phyloP scores from a whole-genome alignment of 2,329 filamentous ascomycete species.

The Colletotrichum musae region DNA sequence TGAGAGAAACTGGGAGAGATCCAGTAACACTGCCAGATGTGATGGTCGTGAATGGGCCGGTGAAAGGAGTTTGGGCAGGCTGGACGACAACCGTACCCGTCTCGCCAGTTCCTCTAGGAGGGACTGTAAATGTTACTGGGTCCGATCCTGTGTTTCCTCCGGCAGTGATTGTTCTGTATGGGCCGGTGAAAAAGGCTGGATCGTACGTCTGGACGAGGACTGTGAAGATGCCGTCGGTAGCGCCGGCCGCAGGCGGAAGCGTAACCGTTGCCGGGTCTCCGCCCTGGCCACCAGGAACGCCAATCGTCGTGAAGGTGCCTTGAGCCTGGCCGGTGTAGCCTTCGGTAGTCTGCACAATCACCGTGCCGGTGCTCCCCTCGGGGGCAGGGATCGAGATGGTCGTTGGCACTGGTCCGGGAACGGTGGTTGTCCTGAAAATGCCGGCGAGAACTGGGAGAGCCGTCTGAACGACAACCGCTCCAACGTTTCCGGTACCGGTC shows the following conservation, averaged over 20 bases:
- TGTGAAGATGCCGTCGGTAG: not conserved
- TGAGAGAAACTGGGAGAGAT: slow-evolving; percentile 26
- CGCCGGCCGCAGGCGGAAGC: slow-evolving; percentile 11
- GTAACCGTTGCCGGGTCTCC: slow-evolving; percentile 15
- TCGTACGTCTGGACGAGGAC: slow-evolving; percentile 22
- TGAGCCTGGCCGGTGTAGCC: slow-evolving; percentile 24
- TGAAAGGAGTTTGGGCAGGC: slow-evolving; percentile 22
- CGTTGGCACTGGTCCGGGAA: slow-evolving; percentile 20
- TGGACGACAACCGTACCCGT: slow-evolving; percentile 29
- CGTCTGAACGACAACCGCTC: slow-evolving; percentile 29
- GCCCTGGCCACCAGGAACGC: slow-evolving; percentile 18
- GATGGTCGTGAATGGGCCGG: slow-evolving; percentile 34
- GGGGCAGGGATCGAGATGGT: slow-evolving; percentile 27
- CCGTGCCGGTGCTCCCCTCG: slow-evolving; percentile 23
- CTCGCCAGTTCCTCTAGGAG: slow-evolving; percentile 21
- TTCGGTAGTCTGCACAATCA: slow-evolving; percentile 22
- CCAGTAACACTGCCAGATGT: slow-evolving; percentile 28
- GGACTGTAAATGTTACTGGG: slow-evolving; percentile 24
- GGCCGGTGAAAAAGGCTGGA: slow-evolving; percentile 11
- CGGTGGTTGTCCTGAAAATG: slow-evolving; percentile 13
- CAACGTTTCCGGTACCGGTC: slow-evolving; percentile 18
- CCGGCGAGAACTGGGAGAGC: not conserved
- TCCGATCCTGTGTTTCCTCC: slow-evolving; percentile 17
- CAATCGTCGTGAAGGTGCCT: slow-evolving; percentile 21
- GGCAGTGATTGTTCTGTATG: slow-evolving; percentile 30